Percentiles rank a stretch among this genome's conserved stretches.
These are phyloP conservation scores for Acephala macrosclerotiorum DNA, from an alignment of 2,329 filamentous ascomycete species.

Conservation along the genomic window DNA sequence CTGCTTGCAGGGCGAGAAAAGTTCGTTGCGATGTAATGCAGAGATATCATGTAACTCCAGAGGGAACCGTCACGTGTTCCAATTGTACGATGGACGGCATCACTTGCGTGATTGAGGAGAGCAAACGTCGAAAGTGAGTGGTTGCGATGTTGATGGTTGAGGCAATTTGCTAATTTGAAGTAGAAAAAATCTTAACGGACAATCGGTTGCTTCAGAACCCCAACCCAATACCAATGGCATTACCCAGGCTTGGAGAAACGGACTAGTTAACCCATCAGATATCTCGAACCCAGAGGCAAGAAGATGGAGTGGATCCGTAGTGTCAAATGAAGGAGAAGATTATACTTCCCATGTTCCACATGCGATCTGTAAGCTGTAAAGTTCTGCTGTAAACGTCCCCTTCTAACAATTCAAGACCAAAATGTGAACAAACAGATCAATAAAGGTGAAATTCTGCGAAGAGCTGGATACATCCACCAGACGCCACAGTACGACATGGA, in stretches of 20 bases:
- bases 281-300: slow-evolving; percentile 35
- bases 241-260: slow-evolving; percentile 33
- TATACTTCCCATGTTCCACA: slow-evolving; percentile 40
- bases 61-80: slow-evolving; percentile 41
- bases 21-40: slow-evolving; percentile 95
- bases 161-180: slow-evolving; percentile 29
- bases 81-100: slow-evolving; percentile 53
- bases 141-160: slow-evolving; percentile 4
- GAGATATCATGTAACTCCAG: slow-evolving; percentile 47
- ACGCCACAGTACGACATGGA: slow-evolving; percentile 28
- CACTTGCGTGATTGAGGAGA: slow-evolving; percentile 62
- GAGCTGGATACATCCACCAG: slow-evolving; percentile 27
- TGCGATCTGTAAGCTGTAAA: slow-evolving; percentile 40
- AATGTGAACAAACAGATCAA: slow-evolving; percentile 34
- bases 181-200: slow-evolving; percentile 41
- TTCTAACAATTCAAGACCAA: slow-evolving; percentile 36
- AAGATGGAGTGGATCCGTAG: slow-evolving; percentile 35
- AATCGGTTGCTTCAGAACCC: slow-evolving; percentile 18
- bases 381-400: background rate
- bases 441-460: slow-evolving; percentile 29
- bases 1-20: slow-evolving; percentile 87
- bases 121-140: slow-evolving; percentile 73
- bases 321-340: slow-evolving; percentile 33
- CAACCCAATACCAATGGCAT: slow-evolving; percentile 16
- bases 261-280: slow-evolving; percentile 39